Percentiles rank a stretch among this genome's conserved stretches.
These are phyloP conservation scores for Colletotrichum salicis DNA, from an alignment of 2,329 filamentous ascomycete species.

Conservation along the genomic window DNA sequence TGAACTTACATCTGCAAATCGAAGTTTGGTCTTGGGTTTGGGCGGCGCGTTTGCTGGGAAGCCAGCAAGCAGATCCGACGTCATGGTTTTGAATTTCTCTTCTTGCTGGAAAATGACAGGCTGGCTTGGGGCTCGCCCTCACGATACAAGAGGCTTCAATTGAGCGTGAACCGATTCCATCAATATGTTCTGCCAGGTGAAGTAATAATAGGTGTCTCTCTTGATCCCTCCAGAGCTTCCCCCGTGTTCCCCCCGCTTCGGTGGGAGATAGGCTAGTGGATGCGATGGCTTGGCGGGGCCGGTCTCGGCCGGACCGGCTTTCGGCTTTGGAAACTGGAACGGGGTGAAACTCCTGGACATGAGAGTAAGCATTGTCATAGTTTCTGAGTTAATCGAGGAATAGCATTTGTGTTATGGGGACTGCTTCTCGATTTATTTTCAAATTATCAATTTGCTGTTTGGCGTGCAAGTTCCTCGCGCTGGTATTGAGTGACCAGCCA, in stretches of 20 bases:
- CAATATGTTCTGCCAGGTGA: background rate
- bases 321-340: background rate
- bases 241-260: constrained; percentile 25
- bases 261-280: constrained; percentile 9
- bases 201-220: no score
- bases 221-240: background rate
- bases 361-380: background rate
- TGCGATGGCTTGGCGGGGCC: constrained; percentile 14
- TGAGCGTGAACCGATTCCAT: no score
- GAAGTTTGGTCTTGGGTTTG: constrained; percentile 16
- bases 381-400: background rate
- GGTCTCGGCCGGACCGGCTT: constrained; percentile 2
- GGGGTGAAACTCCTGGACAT: background rate
- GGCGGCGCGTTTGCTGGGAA: constrained; percentile 21
- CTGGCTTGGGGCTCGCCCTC: background rate
- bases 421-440: background rate
- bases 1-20: constrained; percentile 28
- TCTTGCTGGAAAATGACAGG: background rate
- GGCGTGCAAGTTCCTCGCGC: no score
- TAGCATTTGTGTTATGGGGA: background rate
- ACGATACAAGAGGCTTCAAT: no score
- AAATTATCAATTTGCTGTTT: no score
- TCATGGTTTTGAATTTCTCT: background rate
- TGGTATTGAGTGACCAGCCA: no score
- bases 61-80: constrained; percentile 21